Evolutionary conservation across 371 early-diverging fungal genomes (phyloP).

Genomic region (Rhizopus sp.): DNA sequence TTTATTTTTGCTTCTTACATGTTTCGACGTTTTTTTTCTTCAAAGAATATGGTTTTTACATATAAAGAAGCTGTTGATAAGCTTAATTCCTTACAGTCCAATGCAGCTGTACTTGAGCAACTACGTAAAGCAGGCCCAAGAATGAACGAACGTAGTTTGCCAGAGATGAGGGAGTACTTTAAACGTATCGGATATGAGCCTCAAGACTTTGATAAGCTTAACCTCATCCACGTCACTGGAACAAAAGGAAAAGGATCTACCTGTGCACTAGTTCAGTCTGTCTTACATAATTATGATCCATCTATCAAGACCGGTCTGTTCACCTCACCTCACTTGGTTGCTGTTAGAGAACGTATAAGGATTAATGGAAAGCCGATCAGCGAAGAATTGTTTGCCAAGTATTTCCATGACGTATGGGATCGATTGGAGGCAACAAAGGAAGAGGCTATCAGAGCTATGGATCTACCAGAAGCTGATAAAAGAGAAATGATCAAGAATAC

Average conservation of each 20-base stretch:
- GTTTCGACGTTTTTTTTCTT: conserved; percentile 4
- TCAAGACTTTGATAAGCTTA: conserved; percentile 67
- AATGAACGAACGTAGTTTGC: conserved; percentile 69
- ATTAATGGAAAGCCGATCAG: conserved; percentile 86
- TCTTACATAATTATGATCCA: conserved; percentile 52
- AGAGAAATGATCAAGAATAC: conserved; percentile 32
- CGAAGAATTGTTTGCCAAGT: conserved; percentile 76
- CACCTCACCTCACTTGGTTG: conserved; percentile 92
- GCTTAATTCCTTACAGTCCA: conserved; percentile 82
- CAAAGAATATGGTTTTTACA: conserved; percentile 17
- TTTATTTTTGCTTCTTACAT: background rate
- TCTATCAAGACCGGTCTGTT: conserved; percentile 73
- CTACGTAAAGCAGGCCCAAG: conserved; percentile 71
- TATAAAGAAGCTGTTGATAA: conserved; percentile 64
- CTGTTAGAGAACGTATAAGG: conserved; percentile 93
- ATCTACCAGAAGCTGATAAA: conserved; percentile 22
- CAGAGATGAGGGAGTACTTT: conserved; percentile 73
- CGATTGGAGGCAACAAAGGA: conserved; percentile 58
- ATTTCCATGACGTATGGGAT: conserved; percentile 89
- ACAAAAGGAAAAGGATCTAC: conserved; percentile 92
- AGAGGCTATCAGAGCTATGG: conserved; percentile 31
- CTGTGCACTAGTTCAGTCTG: conserved; percentile 69
- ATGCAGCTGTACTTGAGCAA: conserved; percentile 75
- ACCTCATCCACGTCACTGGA: conserved; percentile 83
- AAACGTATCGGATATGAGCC: conserved; percentile 73